Percentiles rank a stretch among this genome's conserved stretches.
Conservation (phyloP, 257 asterid species). For the Vinca minor region DNA sequence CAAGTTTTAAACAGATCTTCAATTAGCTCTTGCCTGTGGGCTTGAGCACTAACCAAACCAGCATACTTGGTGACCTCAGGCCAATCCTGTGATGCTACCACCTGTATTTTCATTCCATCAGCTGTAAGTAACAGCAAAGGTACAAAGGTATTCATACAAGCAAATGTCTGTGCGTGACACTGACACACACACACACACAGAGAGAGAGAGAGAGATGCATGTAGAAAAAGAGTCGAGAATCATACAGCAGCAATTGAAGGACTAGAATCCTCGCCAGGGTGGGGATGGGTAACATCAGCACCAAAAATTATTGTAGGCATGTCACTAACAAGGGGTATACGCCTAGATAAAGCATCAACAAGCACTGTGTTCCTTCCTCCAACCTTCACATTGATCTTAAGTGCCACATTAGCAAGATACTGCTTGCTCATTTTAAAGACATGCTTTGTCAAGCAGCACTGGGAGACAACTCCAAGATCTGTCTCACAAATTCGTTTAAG, state of each 20-base stretch:
- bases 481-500: slow-evolving; percentile 92
- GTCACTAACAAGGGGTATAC: slow-evolving; percentile 90
- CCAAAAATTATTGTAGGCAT: slow-evolving; percentile 91
- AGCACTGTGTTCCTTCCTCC: slow-evolving; percentile 95
- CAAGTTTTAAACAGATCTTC: slow-evolving; percentile 77
- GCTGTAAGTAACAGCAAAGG: background rate
- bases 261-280: slow-evolving; percentile 99
- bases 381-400: slow-evolving; percentile 88
- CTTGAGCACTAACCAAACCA: slow-evolving; percentile 93
- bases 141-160: background rate
- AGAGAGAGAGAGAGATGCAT: background rate
- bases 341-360: slow-evolving; percentile 74
- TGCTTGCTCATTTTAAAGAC: slow-evolving; percentile 71
- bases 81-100: slow-evolving; percentile 99
- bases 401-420: slow-evolving; percentile 83
- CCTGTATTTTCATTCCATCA: slow-evolving; percentile 37
- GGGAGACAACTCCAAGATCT: slow-evolving; percentile 92
- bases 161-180: too few species aligned
- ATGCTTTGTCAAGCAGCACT: slow-evolving; percentile 90
- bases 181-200: too few species aligned
- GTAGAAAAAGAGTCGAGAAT: background rate
- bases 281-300: slow-evolving; percentile 98
- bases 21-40: slow-evolving; percentile 91
- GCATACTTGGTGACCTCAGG: slow-evolving; percentile 93
- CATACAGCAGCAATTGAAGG: slow-evolving; percentile 97